Percentiles rank a stretch among this genome's conserved stretches.
Evolutionary conservation across 257 asterid species (phyloP).

Genomic region (Nicotiana knightiana): DNA sequence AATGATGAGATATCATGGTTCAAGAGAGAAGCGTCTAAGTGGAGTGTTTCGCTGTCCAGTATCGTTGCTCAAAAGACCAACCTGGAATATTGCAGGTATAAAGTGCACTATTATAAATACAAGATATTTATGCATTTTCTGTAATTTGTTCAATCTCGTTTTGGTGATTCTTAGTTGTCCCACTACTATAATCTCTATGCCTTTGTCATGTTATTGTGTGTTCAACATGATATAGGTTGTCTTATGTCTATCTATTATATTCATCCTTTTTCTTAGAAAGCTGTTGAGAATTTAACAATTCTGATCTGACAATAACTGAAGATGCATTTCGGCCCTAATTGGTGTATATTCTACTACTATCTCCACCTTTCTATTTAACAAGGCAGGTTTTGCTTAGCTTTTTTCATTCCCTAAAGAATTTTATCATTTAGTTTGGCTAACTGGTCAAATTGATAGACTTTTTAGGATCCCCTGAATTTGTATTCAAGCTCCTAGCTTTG

Average conservation of each 20-base stretch:
- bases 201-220: background rate
- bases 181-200: background rate
- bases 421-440: background rate
- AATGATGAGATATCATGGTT: conserved; percentile 80
- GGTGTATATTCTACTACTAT: background rate
- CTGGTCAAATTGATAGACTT: background rate
- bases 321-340: background rate
- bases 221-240: background rate
- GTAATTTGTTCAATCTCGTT: background rate
- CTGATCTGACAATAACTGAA: background rate
- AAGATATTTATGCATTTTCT: background rate
- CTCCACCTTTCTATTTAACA: background rate
- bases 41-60: conserved; percentile 46
- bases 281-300: background rate
- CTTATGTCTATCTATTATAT: background rate
- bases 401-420: background rate
- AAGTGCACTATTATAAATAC: background rate
- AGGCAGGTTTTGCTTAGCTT: background rate
- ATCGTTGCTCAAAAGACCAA: conserved; percentile 51
- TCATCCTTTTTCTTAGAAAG: background rate
- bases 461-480: background rate
- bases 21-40: conserved; percentile 71
- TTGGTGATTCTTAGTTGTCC: background rate
- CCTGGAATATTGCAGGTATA: conserved; percentile 67
- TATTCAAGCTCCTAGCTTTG: background rate